Evolutionary conservation across 176 grass and related monocot species (phyloP).

Genomic region (Musa beccarii): DNA sequence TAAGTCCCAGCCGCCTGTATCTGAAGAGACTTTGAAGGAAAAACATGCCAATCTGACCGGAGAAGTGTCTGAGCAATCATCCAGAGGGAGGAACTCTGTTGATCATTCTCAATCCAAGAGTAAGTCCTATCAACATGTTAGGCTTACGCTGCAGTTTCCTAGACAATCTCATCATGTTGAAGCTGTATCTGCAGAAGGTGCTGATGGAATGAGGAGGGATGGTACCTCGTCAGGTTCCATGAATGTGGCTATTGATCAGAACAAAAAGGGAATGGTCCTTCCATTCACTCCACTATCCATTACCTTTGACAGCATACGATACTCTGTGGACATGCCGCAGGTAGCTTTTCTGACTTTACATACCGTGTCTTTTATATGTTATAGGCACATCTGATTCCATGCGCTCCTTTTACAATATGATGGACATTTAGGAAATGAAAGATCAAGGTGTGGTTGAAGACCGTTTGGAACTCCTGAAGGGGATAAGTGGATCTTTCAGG

Average conservation of each 20-base stretch:
- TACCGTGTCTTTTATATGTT: neutral
- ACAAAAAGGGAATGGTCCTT: slow-evolving; percentile 77
- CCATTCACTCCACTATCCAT: slow-evolving; percentile 79
- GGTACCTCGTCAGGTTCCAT: slow-evolving; percentile 25
- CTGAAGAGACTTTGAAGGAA: slow-evolving; percentile 67
- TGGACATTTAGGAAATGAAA: slow-evolving; percentile 84
- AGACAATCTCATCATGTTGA: neutral
- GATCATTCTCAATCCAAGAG: slow-evolving; percentile 27
- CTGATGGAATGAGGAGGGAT: slow-evolving; percentile 3
- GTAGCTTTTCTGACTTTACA: slow-evolving; percentile 26
- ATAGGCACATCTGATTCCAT: neutral
- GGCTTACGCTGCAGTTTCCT: neutral
- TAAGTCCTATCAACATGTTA: neutral
- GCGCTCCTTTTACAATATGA: neutral
- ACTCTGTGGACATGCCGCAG: slow-evolving; percentile 95
- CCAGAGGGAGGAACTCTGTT: slow-evolving; percentile 32
- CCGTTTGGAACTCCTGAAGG: slow-evolving; percentile 61
- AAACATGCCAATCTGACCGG: slow-evolving; percentile 56
- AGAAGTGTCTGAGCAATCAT: slow-evolving; percentile 28
- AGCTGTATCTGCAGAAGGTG: neutral
- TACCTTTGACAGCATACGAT: slow-evolving; percentile 63
- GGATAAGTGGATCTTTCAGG: slow-evolving; percentile 84
- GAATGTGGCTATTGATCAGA: slow-evolving; percentile 21
- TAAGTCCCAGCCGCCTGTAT: slow-evolving; percentile 45
- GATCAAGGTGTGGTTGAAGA: slow-evolving; percentile 52